A percentile compares a stretch with the other conserved stretches of the same genome.
Conservation (phyloP, 495 filamentous ascomycete genomes). For the Xylaria acuta region DNA sequence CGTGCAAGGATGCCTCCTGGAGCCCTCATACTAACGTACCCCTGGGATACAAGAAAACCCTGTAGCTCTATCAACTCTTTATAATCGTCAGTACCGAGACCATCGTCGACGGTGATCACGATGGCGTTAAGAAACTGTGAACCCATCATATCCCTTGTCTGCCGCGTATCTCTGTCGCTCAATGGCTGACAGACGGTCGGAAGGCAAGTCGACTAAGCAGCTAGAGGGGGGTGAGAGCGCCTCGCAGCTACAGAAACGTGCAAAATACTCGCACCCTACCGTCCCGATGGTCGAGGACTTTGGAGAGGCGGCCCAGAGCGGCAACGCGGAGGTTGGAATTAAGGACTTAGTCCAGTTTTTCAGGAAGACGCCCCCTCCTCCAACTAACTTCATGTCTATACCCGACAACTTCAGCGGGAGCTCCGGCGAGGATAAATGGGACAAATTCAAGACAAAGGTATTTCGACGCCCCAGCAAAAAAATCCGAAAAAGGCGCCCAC, state of each 20-base stretch:
- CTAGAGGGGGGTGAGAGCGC: no score
- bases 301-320: background rate
- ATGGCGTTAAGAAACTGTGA: background rate
- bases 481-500: constrained; percentile 31
- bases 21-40: constrained; percentile 6
- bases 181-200: constrained; percentile 10
- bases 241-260: background rate
- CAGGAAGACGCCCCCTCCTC: constrained; percentile 49
- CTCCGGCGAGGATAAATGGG: constrained; percentile 34
- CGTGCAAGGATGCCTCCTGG: background rate
- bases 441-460: constrained; percentile 33
- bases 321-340: constrained; percentile 4
- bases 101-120: background rate
- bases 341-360: constrained; percentile 51
- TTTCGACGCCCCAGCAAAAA: constrained; percentile 34
- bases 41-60: constrained; percentile 2
- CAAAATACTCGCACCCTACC: background rate
- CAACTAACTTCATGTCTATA: constrained; percentile 49
- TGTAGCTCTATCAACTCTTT: constrained; percentile 1
- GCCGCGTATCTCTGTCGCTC: background rate
- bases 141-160: background rate
- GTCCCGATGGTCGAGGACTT: background rate
- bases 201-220: background rate
- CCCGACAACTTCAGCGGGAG: constrained; percentile 38
- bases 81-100: background rate